Evolutionary conservation across 1,139 yeast genomes (phyloP), one percentile per base, ranked within the genome.

Genomic region (Suhomyces anneliseae): DNA sequence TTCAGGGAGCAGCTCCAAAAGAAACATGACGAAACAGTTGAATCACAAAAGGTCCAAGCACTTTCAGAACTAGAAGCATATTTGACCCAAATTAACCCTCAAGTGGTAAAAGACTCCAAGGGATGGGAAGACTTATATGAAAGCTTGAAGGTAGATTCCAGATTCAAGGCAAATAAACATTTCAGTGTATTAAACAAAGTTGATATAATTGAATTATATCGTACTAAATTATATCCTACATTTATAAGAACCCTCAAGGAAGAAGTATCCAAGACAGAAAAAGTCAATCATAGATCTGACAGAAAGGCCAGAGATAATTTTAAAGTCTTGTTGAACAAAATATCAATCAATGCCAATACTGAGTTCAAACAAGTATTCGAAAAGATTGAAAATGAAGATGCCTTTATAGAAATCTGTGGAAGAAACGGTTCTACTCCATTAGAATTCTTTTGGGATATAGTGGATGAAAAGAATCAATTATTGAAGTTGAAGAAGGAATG

Each of bases 341-440:
- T 77, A 29, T 59, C 64, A 3, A 73, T 87, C 15, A 74, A 69
- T 19, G 82, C 87, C 2, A 78, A 76, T 45, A 73, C 89, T 1
- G 72, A 66, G 46, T 90, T 95, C 84, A 68, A 66, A 46, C 83
- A 83, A 27, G 60, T 88, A 7, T 72, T 80, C 35, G 72, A 79
- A 0, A 49, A 62, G 3, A 58, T 90, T 1, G 82, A 81, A 54
- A 76, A 79, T 29, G 86, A 86, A 49, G 75, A 72, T 44, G 69
- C 82, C 14, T 90, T 86, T 58, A 61, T 78, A 12, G 82, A 78
- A 24, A 57, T 90, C 38, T 76, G 90, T 50, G 96, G 96, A 0
- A 76, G 92, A 49, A 75, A 81, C 38, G 97, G 97, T 0, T 90
- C 97, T 0, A 76, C 83, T 1, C 87, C 96, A 0, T 61, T 86